Percentiles rank a stretch among this genome's conserved stretches.
Conservation (phyloP, 805 yeast species). For the Debaryomyces tyrocola region DNA sequence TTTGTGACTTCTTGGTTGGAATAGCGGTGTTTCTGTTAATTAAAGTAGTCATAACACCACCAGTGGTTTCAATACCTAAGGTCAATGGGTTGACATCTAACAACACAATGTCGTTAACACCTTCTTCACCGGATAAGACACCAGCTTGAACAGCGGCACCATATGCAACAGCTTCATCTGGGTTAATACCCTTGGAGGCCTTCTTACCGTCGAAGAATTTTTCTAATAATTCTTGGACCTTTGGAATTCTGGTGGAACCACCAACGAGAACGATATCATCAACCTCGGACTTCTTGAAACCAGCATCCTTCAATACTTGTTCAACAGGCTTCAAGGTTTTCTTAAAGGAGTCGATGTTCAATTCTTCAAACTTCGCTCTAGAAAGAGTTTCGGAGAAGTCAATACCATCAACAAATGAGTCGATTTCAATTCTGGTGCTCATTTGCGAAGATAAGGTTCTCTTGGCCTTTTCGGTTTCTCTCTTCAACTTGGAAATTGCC, state of each 20-base stretch:
- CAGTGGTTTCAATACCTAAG: slow-evolving; percentile 99
- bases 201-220: slow-evolving; percentile 56
- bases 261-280: slow-evolving; percentile 50
- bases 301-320: slow-evolving; percentile 46
- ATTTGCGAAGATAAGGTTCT: slow-evolving; percentile 48
- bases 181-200: slow-evolving; percentile 49
- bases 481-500: slow-evolving; percentile 47
- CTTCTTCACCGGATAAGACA: slow-evolving; percentile 93
- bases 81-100: slow-evolving; percentile 98
- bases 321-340: slow-evolving; percentile 48
- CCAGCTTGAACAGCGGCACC: slow-evolving; percentile 99
- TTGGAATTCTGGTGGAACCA: slow-evolving; percentile 53
- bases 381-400: slow-evolving; percentile 48
- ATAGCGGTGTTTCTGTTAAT: slow-evolving; percentile 99
- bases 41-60: slow-evolving; percentile 98
- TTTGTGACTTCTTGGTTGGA: slow-evolving; percentile 98
- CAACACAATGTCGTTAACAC: slow-evolving; percentile 91
- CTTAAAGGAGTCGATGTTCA: slow-evolving; percentile 45
- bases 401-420: slow-evolving; percentile 49
- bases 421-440: slow-evolving; percentile 44
- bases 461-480: slow-evolving; percentile 51
- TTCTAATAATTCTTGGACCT: slow-evolving; percentile 48
- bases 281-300: slow-evolving; percentile 44
- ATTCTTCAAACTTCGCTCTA: slow-evolving; percentile 50
- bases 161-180: slow-evolving; percentile 52